These are phyloP conservation scores for Rusavskia elegans DNA, from an alignment of 495 filamentous ascomycete species.

Conservation along the genomic window DNA sequence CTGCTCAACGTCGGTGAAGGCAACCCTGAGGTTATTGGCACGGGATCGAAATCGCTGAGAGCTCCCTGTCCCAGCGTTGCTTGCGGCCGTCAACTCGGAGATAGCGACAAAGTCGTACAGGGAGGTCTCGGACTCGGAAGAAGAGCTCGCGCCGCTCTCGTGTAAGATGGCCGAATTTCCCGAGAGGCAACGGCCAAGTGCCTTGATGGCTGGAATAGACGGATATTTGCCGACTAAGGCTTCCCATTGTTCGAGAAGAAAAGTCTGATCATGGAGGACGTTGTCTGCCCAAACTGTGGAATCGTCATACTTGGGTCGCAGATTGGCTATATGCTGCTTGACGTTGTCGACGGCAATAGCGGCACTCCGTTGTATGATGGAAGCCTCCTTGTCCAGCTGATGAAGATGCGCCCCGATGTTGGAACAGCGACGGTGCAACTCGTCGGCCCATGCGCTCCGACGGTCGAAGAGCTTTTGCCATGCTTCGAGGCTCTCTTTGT, in stretches of 20 bases:
- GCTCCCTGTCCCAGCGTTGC: conserved; percentile 26
- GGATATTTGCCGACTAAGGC: conserved; percentile 44
- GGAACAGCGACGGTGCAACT: conserved; percentile 46
- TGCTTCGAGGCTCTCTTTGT: conserved; percentile 57
- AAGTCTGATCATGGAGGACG: conserved; percentile 52
- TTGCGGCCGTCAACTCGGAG: conserved; percentile 49
- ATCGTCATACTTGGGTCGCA: conserved; percentile 60
- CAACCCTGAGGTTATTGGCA: conserved; percentile 32
- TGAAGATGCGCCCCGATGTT: conserved; percentile 37
- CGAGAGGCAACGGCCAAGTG: conserved; percentile 22
- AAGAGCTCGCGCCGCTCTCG: conserved; percentile 13
- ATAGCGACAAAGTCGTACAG: conserved; percentile 60
- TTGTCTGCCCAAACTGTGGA: conserved; percentile 57
- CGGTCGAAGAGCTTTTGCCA: conserved; percentile 70
- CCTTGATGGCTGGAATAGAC: conserved; percentile 41
- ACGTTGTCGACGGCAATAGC: conserved; percentile 71
- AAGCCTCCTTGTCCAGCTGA: conserved; percentile 44
- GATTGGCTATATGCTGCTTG: conserved; percentile 53
- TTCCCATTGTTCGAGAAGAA: conserved; percentile 51
- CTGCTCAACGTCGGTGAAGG: conserved; percentile 33
- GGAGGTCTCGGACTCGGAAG: conserved; percentile 21
- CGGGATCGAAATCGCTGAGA: conserved; percentile 37
- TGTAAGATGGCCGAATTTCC: conserved; percentile 14
- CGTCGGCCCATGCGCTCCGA: conserved; percentile 57
- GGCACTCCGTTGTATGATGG: conserved; percentile 54